Evolutionary conservation across 129 eudicot species (phyloP), one percentile per base, ranked within the genome.

Genomic region (Chrysanthemum lavandulifolium): DNA sequence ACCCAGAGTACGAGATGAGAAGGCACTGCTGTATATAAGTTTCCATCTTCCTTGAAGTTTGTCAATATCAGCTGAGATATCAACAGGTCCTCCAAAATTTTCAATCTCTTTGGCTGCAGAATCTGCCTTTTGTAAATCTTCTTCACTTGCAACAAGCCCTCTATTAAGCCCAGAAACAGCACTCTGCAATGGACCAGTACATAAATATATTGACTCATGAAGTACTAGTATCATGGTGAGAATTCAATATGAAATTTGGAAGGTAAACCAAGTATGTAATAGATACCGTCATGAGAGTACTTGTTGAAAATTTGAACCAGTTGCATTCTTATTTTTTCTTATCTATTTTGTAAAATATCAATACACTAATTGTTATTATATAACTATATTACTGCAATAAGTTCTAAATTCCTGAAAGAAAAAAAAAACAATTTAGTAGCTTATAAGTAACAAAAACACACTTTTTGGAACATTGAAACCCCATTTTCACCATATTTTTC

Each of bases 41-140:
- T 88, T 94, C 99, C 97, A 94, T 79, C 84, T 84, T 54, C 99
- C 97, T 84, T 94, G 97, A 36, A 90, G 88, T 78, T 90, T 88
- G 65, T 94, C 97, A 21, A 88, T 81, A 72, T 84, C 92, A 7
- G 54, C 74, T 16, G 88, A 74, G 16, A 94, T 91, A 82, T 94
- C 92, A 33, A 94, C 96, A 2, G 75, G 78, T 73, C 96, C 99
- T 51, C 84, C 91, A 61, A 57, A 77, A 15, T 76, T 73, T 82
- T 94, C 97, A 52, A 94, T 84, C 79, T 94, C 96, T 61, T 81
- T 87, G 53, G 99, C 97, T 68, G 89, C 92, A 62, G 74, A 80
- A 79, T 94, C 99, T 75, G 97, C 99, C 79, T 81, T 88, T 18
- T 73, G 73, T 56, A 90, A 78, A 86, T 94, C 97, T 71, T 90